Percentiles rank a stretch among this genome's conserved stretches.
phyloP scores from a whole-genome alignment of 768 basidiomycete species.

The Rhodocollybia butyracea region DNA sequence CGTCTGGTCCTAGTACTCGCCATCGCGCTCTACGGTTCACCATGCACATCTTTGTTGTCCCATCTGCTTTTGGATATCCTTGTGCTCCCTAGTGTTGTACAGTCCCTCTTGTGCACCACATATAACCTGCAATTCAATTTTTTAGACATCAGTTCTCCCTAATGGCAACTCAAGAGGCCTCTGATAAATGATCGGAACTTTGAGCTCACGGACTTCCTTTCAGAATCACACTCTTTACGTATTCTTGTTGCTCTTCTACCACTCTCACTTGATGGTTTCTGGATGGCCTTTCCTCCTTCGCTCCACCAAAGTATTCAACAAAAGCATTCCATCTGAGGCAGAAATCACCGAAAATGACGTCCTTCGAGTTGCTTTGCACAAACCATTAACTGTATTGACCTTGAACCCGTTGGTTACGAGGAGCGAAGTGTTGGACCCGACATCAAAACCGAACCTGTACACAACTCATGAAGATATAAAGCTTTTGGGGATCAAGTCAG shows the following conservation, averaged over 20 bases:
- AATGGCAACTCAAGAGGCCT: no score
- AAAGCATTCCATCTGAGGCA: constrained; percentile 18
- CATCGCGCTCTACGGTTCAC: not conserved
- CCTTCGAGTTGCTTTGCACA: constrained; percentile 28
- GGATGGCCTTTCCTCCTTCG: constrained; percentile 28
- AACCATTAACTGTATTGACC: constrained; percentile 27
- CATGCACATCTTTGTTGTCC: not conserved
- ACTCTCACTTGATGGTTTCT: not conserved
- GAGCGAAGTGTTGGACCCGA: constrained; percentile 13
- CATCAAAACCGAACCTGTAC: constrained; percentile 22
- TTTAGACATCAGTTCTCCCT: not conserved
- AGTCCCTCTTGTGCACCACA: not conserved
- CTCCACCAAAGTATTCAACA: constrained; percentile 20
- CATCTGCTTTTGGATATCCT: not conserved
- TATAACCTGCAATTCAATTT: not conserved
- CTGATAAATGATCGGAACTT: no score
- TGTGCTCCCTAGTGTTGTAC: not conserved
- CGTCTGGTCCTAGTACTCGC: no score
- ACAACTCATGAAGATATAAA: constrained; percentile 27
- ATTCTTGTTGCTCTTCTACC: not conserved
- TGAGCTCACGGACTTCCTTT: no score
- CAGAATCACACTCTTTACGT: no score
- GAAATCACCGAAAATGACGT: constrained; percentile 15
- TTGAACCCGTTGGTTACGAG: constrained; percentile 28
- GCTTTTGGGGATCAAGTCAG: constrained; percentile 22